phyloP scores from a whole-genome alignment of 805 yeast genomes.

The Alloascoidea hylecoeti region DNA sequence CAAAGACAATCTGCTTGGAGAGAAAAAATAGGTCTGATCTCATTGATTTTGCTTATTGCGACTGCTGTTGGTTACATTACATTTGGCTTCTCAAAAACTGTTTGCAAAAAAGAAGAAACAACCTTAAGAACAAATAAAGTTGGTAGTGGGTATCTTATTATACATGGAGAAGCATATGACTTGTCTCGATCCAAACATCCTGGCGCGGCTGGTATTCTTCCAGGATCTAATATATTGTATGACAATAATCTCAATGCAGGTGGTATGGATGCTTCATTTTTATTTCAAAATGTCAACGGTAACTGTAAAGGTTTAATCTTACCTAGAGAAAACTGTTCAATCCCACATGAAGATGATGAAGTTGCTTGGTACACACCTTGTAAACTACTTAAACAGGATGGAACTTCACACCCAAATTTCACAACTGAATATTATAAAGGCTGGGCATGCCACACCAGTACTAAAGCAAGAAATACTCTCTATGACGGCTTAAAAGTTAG shows the following conservation, averaged over 20 bases:
- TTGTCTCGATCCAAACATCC: constrained; percentile 64
- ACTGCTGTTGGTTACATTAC: constrained; percentile 73
- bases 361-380: constrained; percentile 98
- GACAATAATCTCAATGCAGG: constrained; percentile 87
- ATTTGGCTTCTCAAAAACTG: constrained; percentile 79
- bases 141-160: constrained; percentile 43
- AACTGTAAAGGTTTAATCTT: constrained; percentile 68
- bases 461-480: constrained; percentile 49
- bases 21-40: constrained; percentile 78
- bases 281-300: constrained; percentile 87
- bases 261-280: constrained; percentile 69
- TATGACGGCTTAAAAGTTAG: constrained; percentile 43
- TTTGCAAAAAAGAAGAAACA: constrained; percentile 35
- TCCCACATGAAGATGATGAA: constrained; percentile 36
- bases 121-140: constrained; percentile 54
- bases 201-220: constrained; percentile 60
- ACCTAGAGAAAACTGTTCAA: constrained; percentile 57
- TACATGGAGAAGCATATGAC: constrained; percentile 74
- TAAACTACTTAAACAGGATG: constrained; percentile 52
- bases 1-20: constrained; percentile 95
- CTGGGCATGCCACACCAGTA: constrained; percentile 83
- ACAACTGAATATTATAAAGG: constrained; percentile 59
- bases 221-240: constrained; percentile 59
- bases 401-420: constrained; percentile 52
- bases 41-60: constrained; percentile 62